Conservation (phyloP, 2,329 filamentous ascomycete genomes). For the Pseudocercospora macadamiae region DNA sequence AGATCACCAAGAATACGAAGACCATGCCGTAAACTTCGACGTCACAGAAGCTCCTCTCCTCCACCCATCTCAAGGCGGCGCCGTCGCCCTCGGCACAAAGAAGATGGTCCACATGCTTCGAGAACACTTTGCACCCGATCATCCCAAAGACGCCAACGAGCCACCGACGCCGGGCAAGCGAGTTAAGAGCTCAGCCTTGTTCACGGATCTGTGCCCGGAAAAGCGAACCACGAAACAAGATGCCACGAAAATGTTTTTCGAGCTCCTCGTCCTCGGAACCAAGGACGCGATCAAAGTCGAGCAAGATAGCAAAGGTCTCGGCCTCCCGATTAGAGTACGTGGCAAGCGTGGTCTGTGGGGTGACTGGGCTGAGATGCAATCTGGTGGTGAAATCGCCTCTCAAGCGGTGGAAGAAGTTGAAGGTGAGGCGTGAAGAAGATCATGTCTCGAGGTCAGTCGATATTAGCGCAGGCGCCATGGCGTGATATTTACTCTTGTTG, state of each 20-base stretch:
- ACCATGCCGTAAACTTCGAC: constrained; percentile 59
- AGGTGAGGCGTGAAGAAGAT: background rate
- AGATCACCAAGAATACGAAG: constrained; percentile 29
- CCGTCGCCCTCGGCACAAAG: constrained; percentile 87
- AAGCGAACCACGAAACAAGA: constrained; percentile 79
- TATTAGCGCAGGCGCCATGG: constrained; percentile 1
- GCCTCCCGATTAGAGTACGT: constrained; percentile 78
- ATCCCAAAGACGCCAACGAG: constrained; percentile 66
- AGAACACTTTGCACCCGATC: constrained; percentile 66
- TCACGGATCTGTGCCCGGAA: constrained; percentile 90
- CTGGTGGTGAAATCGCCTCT: constrained; percentile 27
- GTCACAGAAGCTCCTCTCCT: constrained; percentile 75
- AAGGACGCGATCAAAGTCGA: constrained; percentile 98
- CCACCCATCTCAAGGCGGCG: constrained; percentile 80
- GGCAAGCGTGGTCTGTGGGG: constrained; percentile 97
- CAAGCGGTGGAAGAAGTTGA: constrained; percentile 5
- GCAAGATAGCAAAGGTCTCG: constrained; percentile 71
- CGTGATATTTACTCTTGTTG: background rate
- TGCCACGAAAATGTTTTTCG: constrained; percentile 99
- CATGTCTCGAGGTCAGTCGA: background rate
- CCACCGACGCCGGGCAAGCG: constrained; percentile 69
- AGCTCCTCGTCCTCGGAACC: constrained; percentile 90
- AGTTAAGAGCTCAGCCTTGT: constrained; percentile 76
- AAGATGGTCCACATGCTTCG: constrained; percentile 94
- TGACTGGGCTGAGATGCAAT: constrained; percentile 78